phyloP scores from a whole-genome alignment of 768 basidiomycete species.

The Leccinum ochraceum region DNA sequence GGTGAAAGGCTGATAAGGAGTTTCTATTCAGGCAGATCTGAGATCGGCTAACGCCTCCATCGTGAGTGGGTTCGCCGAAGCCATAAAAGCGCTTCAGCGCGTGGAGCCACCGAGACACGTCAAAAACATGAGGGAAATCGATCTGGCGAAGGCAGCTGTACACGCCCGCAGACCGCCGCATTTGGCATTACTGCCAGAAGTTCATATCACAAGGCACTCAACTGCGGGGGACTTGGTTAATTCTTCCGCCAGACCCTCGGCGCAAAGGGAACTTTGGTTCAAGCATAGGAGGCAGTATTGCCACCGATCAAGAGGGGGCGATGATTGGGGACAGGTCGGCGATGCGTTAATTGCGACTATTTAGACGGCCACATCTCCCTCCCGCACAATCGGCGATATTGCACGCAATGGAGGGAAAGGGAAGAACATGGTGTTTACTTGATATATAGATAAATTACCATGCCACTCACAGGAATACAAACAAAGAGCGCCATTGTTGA shows the following conservation, averaged over 20 bases:
- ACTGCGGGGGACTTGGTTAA: slow-evolving; percentile 3
- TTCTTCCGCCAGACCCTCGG: slow-evolving; percentile 13
- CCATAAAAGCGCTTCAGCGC: slow-evolving; percentile 16
- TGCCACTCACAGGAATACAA: slow-evolving; percentile 12
- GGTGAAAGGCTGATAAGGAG: slow-evolving; percentile 33
- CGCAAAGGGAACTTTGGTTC: slow-evolving; percentile 11
- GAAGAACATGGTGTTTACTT: slow-evolving; percentile 8
- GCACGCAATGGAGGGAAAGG: slow-evolving; percentile 17
- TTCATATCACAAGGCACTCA: slow-evolving; percentile 1
- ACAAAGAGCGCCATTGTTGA: slow-evolving; percentile 6
- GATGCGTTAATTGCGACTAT: slow-evolving; percentile 21
- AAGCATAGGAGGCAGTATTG: slow-evolving; percentile 19
- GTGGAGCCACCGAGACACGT: slow-evolving; percentile 25
- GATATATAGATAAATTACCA: slow-evolving; percentile 12
- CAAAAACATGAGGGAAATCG: slow-evolving; percentile 27
- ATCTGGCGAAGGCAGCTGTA: slow-evolving; percentile 13
- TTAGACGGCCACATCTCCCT: slow-evolving; percentile 6
- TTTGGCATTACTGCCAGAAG: slow-evolving; percentile 13
- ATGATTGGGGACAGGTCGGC: slow-evolving; percentile 32
- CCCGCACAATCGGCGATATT: slow-evolving; percentile 25
- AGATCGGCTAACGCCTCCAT: slow-evolving; percentile 24
- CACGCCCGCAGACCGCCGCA: slow-evolving; percentile 12
- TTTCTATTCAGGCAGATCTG: slow-evolving; percentile 22
- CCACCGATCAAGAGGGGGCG: slow-evolving; percentile 23
- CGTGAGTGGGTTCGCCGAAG: slow-evolving; percentile 21